Base-by-base conservation (phyloP, 2,329 filamentous ascomycete genomes). In the Stagonosporopsis tanaceti region DNA sequence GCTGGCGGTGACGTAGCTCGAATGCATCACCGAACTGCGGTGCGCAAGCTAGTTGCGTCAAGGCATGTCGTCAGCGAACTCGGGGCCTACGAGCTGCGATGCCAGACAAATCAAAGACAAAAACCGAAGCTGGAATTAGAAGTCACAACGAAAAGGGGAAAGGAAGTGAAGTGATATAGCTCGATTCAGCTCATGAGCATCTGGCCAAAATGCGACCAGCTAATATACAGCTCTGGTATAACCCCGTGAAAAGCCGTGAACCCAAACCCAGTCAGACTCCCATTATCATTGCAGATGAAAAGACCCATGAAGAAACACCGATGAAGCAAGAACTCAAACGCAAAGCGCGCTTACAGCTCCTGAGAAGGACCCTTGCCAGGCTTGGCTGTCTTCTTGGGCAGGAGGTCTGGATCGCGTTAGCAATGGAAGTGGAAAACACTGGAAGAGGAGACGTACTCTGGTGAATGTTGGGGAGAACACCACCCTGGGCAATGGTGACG, bases 381-480 rank as follows among this genome's bases (percentile, higher is more conserved):
- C 91, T 98, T 97, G 80, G 89, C 86, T 57, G 95, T 97, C 92
- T 98, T 98, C 93, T 99, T 98, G 78, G 95, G 95, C 68, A 99
- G 89, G 65, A 99, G 90, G 85, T 99, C 94, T 96, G 76, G 68
- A 63, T 41, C 17, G 53, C 60, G 76, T 86, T 73, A 84, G 81
- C 68, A 72, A 32, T 28, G 44, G 34, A 22, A 47, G 6, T 38
- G 56, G 53, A 32, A 14, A 46, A 15, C 14, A 50, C 15, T n/a
- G 45, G 12, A 25, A 17, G n/a, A 40, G 62, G 28, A 55, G 67
- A 87, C 92, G 72, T 88, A 96, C 92, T 97, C 84, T 95, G 91
- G 85, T 96, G 92, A 72, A 97, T 97, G 87, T 96, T 96, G 81
- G 93, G 93, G 66, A 97, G 86, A 70, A 97, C 93, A 93, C 92